Conservation (phyloP, 2,329 filamentous ascomycete genomes). For the Fusarium sp. region DNA sequence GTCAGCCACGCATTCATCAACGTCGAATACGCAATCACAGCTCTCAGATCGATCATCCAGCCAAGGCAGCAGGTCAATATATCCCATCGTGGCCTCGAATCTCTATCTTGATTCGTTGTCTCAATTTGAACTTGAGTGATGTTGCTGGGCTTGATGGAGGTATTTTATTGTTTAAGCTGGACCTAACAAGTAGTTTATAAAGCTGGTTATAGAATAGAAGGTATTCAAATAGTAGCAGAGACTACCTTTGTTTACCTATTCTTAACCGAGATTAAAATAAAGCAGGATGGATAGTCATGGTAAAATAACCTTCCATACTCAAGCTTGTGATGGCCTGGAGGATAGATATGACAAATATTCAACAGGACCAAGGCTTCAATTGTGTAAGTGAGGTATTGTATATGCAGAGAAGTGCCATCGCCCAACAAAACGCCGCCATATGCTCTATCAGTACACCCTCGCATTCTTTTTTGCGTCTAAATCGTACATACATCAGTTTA, state of each 20-base stretch:
- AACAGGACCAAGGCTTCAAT: background rate
- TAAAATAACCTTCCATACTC: background rate
- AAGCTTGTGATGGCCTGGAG: background rate
- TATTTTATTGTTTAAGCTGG: background rate
- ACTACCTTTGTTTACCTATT: background rate
- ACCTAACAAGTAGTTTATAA: background rate
- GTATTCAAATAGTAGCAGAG: background rate
- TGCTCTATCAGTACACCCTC: background rate
- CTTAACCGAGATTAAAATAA: background rate
- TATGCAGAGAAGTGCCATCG: background rate
- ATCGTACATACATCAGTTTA: constrained; percentile 10
- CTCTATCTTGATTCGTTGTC: background rate
- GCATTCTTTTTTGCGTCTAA: background rate
- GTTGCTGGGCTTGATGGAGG: background rate
- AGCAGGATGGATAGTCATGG: background rate
- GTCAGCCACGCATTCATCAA: background rate
- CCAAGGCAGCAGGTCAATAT: background rate
- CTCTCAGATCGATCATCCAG: background rate
- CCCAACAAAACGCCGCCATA: constrained; percentile 12
- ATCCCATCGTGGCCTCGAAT: background rate
- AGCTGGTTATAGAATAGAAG: background rate
- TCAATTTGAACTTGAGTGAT: background rate
- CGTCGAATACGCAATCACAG: background rate
- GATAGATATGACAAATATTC: background rate
- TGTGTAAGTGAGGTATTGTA: background rate